Evolutionary conservation across 768 basidiomycete species (phyloP).

Genomic region (Austroboletus eburneus): DNA sequence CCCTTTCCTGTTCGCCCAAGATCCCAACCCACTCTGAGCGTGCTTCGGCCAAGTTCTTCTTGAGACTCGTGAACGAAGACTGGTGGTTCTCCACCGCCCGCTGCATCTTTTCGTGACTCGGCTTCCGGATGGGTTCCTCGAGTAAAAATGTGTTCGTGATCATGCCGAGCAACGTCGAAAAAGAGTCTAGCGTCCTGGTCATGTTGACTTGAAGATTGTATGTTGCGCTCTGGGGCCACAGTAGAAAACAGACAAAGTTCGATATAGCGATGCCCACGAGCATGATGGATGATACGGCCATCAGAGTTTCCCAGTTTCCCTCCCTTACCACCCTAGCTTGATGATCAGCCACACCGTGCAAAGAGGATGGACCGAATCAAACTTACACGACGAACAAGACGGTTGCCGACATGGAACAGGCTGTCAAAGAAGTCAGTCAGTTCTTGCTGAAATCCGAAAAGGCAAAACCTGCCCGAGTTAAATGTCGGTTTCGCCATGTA

Average conservation of each 20-base stretch:
- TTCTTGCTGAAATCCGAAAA: not conserved
- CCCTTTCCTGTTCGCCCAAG: slow-evolving; percentile 21
- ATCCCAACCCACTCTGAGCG: slow-evolving; percentile 70
- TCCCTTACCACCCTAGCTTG: slow-evolving; percentile 73
- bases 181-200: slow-evolving; percentile 82
- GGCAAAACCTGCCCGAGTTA: slow-evolving; percentile 67
- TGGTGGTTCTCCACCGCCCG: slow-evolving; percentile 84
- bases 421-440: slow-evolving; percentile 31
- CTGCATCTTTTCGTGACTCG: slow-evolving; percentile 61
- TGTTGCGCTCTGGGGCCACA: slow-evolving; percentile 88
- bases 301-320: slow-evolving; percentile 71
- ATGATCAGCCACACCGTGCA: not conserved
- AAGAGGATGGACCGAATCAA: not conserved
- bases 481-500: slow-evolving; percentile 89
- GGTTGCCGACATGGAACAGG: slow-evolving; percentile 81
- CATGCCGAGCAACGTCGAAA: slow-evolving; percentile 78
- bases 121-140: slow-evolving; percentile 57
- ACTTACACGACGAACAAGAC: slow-evolving; percentile 79
- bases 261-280: slow-evolving; percentile 71
- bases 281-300: slow-evolving; percentile 75
- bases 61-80: slow-evolving; percentile 83
- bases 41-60: slow-evolving; percentile 82
- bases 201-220: slow-evolving; percentile 79
- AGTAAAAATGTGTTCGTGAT: slow-evolving; percentile 84
- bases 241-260: slow-evolving; percentile 75